Percentiles rank a stretch among this genome's conserved stretches.
These are phyloP conservation scores for Malbranchea zuffiana DNA, from an alignment of 2,329 filamentous ascomycete species.

Conservation along the genomic window DNA sequence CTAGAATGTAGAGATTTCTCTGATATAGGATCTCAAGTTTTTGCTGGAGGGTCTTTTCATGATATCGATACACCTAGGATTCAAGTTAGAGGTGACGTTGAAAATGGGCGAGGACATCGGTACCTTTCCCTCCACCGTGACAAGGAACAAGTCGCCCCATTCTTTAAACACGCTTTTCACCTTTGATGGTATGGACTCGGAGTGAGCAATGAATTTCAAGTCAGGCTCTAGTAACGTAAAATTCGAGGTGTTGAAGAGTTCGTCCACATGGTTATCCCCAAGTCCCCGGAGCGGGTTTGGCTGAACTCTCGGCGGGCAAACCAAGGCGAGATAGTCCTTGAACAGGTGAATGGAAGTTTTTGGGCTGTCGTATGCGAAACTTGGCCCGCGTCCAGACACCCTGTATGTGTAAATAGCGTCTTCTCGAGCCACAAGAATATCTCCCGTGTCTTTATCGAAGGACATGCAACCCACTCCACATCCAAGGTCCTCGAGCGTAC, in stretches of 20 bases:
- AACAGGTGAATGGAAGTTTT: slow-evolving; percentile 74
- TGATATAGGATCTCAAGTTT: slow-evolving; percentile 90
- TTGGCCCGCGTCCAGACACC: slow-evolving; percentile 70
- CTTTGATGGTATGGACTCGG: slow-evolving; percentile 70
- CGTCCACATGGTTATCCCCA: slow-evolving; percentile 59
- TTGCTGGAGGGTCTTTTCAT: slow-evolving; percentile 81
- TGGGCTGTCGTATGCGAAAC: slow-evolving; percentile 80
- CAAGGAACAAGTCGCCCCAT: slow-evolving; percentile 85
- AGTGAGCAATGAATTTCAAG: slow-evolving; percentile 78
- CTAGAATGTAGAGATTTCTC: slow-evolving; percentile 80
- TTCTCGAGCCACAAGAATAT: slow-evolving; percentile 83
- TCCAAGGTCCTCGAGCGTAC: slow-evolving; percentile 77
- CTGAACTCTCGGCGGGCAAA: slow-evolving; percentile 62
- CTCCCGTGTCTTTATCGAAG: slow-evolving; percentile 63
- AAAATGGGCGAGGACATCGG: slow-evolving; percentile 13
- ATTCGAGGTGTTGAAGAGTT: slow-evolving; percentile 73
- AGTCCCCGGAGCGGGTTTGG: slow-evolving; percentile 61
- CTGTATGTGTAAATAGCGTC: slow-evolving; percentile 95
- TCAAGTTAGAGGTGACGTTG: slow-evolving; percentile 20
- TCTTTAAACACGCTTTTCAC: slow-evolving; percentile 71
- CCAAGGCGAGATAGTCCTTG: slow-evolving; percentile 74
- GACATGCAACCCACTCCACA: slow-evolving; percentile 95
- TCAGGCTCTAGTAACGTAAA: slow-evolving; percentile 90
- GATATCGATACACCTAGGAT: slow-evolving; percentile 65
- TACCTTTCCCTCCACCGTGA: slow-evolving; percentile 87